Base-by-base conservation (phyloP, 2,329 filamentous ascomycete species). In the Stemphylium vesicarium region DNA sequence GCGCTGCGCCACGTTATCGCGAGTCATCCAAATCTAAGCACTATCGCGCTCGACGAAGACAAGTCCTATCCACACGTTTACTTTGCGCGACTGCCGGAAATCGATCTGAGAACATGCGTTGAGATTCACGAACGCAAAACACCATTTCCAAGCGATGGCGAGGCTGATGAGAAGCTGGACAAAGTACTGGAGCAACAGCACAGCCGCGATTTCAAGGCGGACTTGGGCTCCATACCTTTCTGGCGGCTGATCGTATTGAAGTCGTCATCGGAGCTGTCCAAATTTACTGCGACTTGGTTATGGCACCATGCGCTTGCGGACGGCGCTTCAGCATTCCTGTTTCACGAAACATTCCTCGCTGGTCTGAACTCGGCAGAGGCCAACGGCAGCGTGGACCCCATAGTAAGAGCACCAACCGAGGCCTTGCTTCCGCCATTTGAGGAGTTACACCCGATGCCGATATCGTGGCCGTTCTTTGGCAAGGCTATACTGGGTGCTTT, bases 281-380 rank as follows among this genome's bases (percentile, higher is more conserved):
- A 50, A 55, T 81, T 83, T 53, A 79, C 78, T 0, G 77, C 75
- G 1, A 66, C 65, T 2, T 82, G 80, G 65, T 68, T 81, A 9
- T 81, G 73, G 57, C 81, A 83, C 51, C 81, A 82, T 66, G 77
- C 76, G 2, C 69, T 82, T 44, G 77, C 76, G 2, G 81, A 83
- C 59, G 80, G 80, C 1, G 66, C 65, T 8, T 80, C 79, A 0
- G 79, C 77, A 0, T 72, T 79, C 24, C 70, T 77, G 0, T 82
- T 82, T 55, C 80, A 82, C 50, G 62, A 69, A 8, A 67, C 72
- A 0, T 79, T 83, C 33, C 70, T 77, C 4, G 58, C 63, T 4
- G 77, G 75, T 4, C 56, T 82, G 11, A 57, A 62, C 29, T 15
- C 18, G 18, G 3, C 15, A 10, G 5, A 33, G 16, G 11, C 15